Evolutionary conservation across 768 basidiomycete genomes (phyloP).

Genomic region (Lactarius sp.): DNA sequence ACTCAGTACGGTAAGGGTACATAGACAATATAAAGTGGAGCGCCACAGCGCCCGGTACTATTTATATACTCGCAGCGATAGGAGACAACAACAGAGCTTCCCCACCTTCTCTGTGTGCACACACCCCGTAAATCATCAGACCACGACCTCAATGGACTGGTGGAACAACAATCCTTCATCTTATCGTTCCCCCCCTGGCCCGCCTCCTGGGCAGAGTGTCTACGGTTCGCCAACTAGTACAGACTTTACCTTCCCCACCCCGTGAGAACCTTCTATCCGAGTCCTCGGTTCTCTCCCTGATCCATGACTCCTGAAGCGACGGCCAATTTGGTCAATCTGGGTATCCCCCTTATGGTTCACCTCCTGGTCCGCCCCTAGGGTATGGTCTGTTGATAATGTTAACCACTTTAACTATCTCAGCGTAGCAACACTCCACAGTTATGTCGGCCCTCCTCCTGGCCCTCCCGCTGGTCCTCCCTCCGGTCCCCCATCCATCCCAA

Average conservation of each 20-base stretch:
- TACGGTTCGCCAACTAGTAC: background rate
- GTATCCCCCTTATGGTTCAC: constrained; percentile 27
- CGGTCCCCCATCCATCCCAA: constrained; percentile 19
- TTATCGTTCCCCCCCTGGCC: constrained; percentile 14
- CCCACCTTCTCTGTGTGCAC: too few relatives aligned
- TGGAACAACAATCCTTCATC: constrained; percentile 15
- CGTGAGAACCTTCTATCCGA: constrained; percentile 7
- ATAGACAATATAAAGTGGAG: too few relatives aligned
- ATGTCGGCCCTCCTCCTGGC: background rate
- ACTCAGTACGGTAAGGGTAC: too few relatives aligned
- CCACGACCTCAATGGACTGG: constrained; percentile 4
- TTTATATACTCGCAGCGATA: too few relatives aligned
- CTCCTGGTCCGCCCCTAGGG: constrained; percentile 25
- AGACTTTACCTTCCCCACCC: constrained; percentile 13
- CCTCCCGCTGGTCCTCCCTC: background rate
- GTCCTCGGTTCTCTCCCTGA: constrained; percentile 4
- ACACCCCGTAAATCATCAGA: too few relatives aligned
- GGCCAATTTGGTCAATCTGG: constrained; percentile 17
- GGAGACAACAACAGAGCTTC: too few relatives aligned
- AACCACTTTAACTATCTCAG: background rate
- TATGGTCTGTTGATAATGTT: constrained; percentile 17
- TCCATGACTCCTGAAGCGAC: constrained; percentile 10
- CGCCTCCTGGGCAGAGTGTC: constrained; percentile 3
- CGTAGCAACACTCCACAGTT: background rate
- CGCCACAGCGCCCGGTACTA: too few relatives aligned